Conservation (phyloP, 1,139 yeast genomes). For the Yamadazyma epiphylla region DNA sequence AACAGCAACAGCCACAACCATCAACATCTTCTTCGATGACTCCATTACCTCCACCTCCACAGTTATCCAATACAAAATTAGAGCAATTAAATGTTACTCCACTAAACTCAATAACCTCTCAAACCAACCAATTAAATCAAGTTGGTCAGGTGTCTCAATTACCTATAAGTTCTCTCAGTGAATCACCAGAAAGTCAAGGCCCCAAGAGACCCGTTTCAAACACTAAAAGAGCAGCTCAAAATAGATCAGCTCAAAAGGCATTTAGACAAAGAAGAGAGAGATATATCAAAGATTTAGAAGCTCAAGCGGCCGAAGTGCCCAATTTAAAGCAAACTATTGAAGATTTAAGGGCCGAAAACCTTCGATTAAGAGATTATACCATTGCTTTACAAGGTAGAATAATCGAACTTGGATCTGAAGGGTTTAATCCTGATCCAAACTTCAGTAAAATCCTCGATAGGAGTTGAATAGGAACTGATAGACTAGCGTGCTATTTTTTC, state of each 20-base stretch:
- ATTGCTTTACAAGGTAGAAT: conserved; percentile 65
- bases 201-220: conserved; percentile 43
- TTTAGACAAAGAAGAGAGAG: conserved; percentile 78
- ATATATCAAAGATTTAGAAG: conserved; percentile 73
- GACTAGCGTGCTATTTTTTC: no score
- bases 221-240: conserved; percentile 84
- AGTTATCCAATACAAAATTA: neutral
- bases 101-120: no score
- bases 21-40: no score
- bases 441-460: conserved; percentile 3
- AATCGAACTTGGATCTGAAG: conserved; percentile 39
- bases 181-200: no score
- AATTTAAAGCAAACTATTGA: conserved; percentile 59
- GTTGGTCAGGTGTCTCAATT: no score
- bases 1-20: no score
- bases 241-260: conserved; percentile 84
- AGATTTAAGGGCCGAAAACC: conserved; percentile 62
- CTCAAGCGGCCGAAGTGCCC: conserved; percentile 60
- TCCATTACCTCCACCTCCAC: neutral
- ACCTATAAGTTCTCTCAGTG: no score
- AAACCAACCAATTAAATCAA: no score
- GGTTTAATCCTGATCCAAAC: conserved; percentile 2
- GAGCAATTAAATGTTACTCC: neutral
- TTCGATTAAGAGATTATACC: conserved; percentile 70
- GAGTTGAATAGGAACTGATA: neutral